Conservation (phyloP, 73 alveolate genomes). For the Tetrahymena malaccensis region DNA sequence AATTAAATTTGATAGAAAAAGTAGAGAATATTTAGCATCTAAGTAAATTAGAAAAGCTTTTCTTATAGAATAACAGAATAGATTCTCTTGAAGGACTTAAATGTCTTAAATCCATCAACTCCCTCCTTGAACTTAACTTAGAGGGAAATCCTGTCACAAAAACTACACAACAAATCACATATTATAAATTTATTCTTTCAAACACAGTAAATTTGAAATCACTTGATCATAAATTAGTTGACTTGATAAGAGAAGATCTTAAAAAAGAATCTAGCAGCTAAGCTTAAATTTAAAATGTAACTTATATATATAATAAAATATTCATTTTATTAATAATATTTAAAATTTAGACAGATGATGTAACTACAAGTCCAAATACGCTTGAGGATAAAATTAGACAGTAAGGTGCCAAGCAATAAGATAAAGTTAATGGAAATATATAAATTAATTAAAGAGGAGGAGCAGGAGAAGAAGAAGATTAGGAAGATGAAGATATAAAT, state of each 20-base stretch:
- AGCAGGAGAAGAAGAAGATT: neutral
- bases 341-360: neutral
- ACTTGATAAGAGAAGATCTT: conserved; percentile 9
- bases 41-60: conserved; percentile 29
- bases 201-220: conserved; percentile 1
- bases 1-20: conserved; percentile 64
- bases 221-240: conserved; percentile 25
- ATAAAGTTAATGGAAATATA: neutral
- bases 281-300: neutral
- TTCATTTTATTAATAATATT: no score
- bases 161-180: neutral
- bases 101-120: conserved; percentile 38
- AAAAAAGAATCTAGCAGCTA: conserved; percentile 22
- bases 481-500: conserved; percentile 62
- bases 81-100: conserved; percentile 45
- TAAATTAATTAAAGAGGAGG: conserved; percentile 1
- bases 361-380: neutral
- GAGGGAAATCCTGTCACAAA: conserved; percentile 51
- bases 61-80: conserved; percentile 54
- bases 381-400: neutral
- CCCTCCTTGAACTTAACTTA: conserved; percentile 54
- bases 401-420: neutral
- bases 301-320: neutral
- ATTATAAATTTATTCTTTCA: neutral
- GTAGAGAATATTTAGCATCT: conserved; percentile 46